Evolutionary conservation across 768 basidiomycete species (phyloP).

Genomic region (Ramaria rubella): DNA sequence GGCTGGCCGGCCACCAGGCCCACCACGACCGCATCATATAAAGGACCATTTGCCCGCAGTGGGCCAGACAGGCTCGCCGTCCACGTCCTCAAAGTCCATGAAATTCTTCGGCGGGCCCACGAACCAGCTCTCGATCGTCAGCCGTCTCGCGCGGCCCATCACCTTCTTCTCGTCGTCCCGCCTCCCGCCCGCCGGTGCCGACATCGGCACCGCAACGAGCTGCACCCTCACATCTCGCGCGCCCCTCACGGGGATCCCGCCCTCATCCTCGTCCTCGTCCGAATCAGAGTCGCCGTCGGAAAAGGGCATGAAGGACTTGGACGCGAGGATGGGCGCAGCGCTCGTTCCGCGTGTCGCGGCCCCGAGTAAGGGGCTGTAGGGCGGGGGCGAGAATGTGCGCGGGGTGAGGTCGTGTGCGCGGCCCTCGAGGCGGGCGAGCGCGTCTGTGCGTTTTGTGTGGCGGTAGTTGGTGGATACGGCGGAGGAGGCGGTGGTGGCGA

Average conservation of each 20-base stretch:
- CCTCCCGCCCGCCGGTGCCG: background rate
- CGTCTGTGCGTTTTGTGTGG: slow-evolving; percentile 46
- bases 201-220: background rate
- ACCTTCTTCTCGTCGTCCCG: too few species aligned
- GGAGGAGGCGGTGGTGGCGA: slow-evolving; percentile 2
- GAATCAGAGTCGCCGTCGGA: slow-evolving; percentile 59
- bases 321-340: slow-evolving; percentile 24
- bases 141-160: background rate
- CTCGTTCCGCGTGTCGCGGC: background rate
- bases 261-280: slow-evolving; percentile 57
- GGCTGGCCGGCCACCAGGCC: too few species aligned
- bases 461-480: slow-evolving; percentile 44
- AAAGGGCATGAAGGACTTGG: slow-evolving; percentile 18
- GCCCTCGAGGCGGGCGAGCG: slow-evolving; percentile 61
- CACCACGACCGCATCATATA: too few species aligned
- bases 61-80: too few species aligned
- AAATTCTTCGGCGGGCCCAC: background rate
- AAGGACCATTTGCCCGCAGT: too few species aligned
- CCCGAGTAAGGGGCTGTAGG: background rate
- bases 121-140: background rate
- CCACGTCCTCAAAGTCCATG: background rate
- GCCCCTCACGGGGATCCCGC: too few species aligned
- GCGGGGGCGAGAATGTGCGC: background rate
- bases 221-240: background rate
- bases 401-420: background rate